Conservation (phyloP, 2,329 filamentous ascomycete species). For the Verruconis gallopava region DNA sequence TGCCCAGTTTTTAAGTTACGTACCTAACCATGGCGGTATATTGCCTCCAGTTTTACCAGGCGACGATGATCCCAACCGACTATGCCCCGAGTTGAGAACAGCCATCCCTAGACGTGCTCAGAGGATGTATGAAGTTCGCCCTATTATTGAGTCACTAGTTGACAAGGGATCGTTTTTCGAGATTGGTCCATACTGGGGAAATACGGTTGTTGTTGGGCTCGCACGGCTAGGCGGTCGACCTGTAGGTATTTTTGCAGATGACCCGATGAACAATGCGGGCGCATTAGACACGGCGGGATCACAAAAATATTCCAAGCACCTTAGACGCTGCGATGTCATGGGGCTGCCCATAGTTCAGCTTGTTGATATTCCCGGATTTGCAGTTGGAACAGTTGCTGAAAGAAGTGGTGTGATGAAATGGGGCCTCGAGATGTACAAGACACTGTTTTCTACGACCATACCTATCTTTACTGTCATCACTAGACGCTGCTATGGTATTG, state of each 20-base stretch:
- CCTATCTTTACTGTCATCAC: conserved; percentile 52
- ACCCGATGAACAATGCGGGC: conserved; percentile 49
- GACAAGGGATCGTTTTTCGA: conserved; percentile 48
- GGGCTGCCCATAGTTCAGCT: conserved; percentile 52
- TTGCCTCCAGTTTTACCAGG: conserved; percentile 37
- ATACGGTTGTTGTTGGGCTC: conserved; percentile 47
- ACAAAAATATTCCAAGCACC: conserved; percentile 46
- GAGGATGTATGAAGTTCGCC: conserved; percentile 47
- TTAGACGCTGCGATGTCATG: conserved; percentile 53
- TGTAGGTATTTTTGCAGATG: conserved; percentile 46
- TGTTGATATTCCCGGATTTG: conserved; percentile 48
- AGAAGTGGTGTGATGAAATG: conserved; percentile 51
- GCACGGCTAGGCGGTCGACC: conserved; percentile 44
- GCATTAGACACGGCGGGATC: conserved; percentile 47
- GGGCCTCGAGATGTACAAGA: conserved; percentile 46
- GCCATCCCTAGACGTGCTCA: conserved; percentile 45
- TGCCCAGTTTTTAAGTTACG: conserved; percentile 41
- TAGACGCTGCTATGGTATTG: conserved; percentile 49
- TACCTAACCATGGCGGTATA: conserved; percentile 44
- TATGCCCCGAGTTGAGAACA: conserved; percentile 37
- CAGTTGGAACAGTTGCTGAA: conserved; percentile 51
- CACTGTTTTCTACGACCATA: conserved; percentile 50
- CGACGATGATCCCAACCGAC: conserved; percentile 37
- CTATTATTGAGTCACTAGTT: conserved; percentile 44
- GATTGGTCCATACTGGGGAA: conserved; percentile 50